These are phyloP conservation scores for Sarocladiaceae sp. DNA, from an alignment of 2,329 filamentous ascomycete species.

Conservation along the genomic window DNA sequence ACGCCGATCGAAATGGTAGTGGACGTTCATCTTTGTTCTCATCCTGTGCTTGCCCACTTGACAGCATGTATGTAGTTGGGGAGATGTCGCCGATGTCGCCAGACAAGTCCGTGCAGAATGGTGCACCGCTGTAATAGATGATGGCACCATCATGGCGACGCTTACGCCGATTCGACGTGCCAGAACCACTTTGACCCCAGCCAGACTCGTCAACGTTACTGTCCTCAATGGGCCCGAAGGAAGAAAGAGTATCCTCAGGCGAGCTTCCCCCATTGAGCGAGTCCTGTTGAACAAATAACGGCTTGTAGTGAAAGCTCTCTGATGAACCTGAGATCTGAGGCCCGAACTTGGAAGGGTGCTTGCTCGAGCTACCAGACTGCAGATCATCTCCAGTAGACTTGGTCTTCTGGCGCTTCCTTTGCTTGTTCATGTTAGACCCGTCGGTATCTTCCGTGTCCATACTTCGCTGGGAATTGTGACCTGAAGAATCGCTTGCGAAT, in stretches of 20 bases:
- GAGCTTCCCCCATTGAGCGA: constrained; percentile 42
- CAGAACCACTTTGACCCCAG: constrained; percentile 42
- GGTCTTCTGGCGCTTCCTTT: constrained; percentile 41
- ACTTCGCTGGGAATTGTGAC: constrained; percentile 35
- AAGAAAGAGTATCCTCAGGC: constrained; percentile 42
- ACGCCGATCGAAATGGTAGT: constrained; percentile 33
- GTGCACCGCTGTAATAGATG: constrained; percentile 75
- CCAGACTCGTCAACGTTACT: constrained; percentile 42
- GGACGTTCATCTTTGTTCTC: constrained; percentile 18
- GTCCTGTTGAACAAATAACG: constrained; percentile 49
- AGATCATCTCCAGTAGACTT: constrained; percentile 27
- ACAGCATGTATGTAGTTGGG: constrained; percentile 42
- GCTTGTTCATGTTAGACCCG: constrained; percentile 32
- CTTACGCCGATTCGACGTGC: constrained; percentile 41
- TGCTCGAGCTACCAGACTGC: constrained; percentile 25
- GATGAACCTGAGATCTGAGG: constrained; percentile 31
- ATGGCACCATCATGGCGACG: constrained; percentile 64
- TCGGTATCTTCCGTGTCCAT: constrained; percentile 43
- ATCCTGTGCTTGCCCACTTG: constrained; percentile 32
- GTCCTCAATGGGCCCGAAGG: constrained; percentile 38
- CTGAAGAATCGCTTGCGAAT: constrained; percentile 58
- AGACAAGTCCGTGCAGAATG: constrained; percentile 75
- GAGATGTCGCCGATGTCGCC: constrained; percentile 52
- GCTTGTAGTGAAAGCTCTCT: constrained; percentile 56
- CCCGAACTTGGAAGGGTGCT: constrained; percentile 33